Evolutionary conservation across 768 basidiomycete species (phyloP), one percentile per base, ranked within the genome.

Genomic region (Chalciporus sphaerocephalus): DNA sequence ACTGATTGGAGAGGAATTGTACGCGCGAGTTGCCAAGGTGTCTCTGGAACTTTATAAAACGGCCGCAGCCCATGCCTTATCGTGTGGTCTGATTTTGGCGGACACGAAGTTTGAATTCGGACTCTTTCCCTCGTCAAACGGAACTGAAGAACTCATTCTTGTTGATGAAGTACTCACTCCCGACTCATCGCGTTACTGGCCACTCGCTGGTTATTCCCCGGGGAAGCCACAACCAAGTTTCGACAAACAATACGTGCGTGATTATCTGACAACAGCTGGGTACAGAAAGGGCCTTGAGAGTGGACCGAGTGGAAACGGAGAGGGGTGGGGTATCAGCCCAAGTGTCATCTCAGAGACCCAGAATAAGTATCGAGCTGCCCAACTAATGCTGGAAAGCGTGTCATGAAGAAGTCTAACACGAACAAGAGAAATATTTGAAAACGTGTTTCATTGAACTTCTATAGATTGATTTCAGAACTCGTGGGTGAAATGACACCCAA

Each of bases 101-200:
- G 95, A 99, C 66, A 98, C 94, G 32, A 99, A 99, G 65, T 97
- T 98, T 66, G 96, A 98, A 69, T 99, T 99, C 59, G 96, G 96
- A 5, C 78, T 97, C 35, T 58, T 92, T 38, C 72, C 70, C 3
- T 66, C 70, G 7, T 45, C 58, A 8, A 54, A 53, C 27, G 57
- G 54, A 55, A 6, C 62, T 62, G 55, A 73, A 65, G 66, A 79
- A 20, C 73, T 97, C 18, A 88, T 95, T 51, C 78, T 98, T 38
- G 85, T 98, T 54, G 96, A 99, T 66, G 96, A 99, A 62, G 79
- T 89, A n/a, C 78, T 99, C 42, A 98, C 96, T 0, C 94, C 95
- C 16, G 96, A 99, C 65, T 97, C 93, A 11, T 96, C 92, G 15
- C 80, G 95, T 24, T 99, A 97, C 71, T 98, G 96, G 96, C 90